phyloP scores from a whole-genome alignment of 1,139 yeast species.

The Pichia sp. region DNA sequence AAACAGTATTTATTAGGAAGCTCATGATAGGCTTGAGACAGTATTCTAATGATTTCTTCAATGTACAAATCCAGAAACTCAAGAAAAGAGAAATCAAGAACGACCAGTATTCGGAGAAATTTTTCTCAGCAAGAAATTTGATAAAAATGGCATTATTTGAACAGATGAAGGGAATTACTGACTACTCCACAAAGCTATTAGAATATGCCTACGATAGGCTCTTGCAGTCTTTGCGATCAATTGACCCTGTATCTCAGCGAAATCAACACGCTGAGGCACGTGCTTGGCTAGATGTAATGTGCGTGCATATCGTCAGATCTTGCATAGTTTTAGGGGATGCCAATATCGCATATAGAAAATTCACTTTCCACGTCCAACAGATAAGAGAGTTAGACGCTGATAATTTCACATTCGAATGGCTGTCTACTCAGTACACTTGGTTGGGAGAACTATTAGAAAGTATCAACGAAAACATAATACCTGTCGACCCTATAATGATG shows the following conservation, averaged over 20 bases:
- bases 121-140: conserved; percentile 47
- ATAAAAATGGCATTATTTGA: conserved; percentile 45
- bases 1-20: conserved; percentile 12
- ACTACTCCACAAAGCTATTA: conserved; percentile 42
- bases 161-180: conserved; percentile 44
- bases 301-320: conserved; percentile 59
- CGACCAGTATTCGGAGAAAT: conserved; percentile 20
- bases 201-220: conserved; percentile 15
- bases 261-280: conserved; percentile 42
- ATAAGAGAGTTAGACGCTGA: conserved; percentile 9
- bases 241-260: conserved; percentile 1
- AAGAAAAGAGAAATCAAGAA: conserved; percentile 31
- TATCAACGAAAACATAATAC: conserved; percentile 42
- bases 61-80: conserved; percentile 35
- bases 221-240: conserved; percentile 4
- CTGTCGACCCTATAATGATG: conserved; percentile 30
- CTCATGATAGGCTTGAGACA: conserved; percentile 33
- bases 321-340: conserved; percentile 60
- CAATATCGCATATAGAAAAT: conserved; percentile 57
- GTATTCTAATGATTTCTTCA: conserved; percentile 41
- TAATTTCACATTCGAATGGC: conserved; percentile 34
- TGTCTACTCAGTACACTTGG: conserved; percentile 46
- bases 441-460: conserved; percentile 50
- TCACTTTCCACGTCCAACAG: conserved; percentile 48
- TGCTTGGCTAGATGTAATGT: conserved; percentile 51